Evolutionary conservation across 2,329 filamentous ascomycete genomes (phyloP), one percentile per base, ranked within the genome.

Genomic region (Mollisia scopiformis): DNA sequence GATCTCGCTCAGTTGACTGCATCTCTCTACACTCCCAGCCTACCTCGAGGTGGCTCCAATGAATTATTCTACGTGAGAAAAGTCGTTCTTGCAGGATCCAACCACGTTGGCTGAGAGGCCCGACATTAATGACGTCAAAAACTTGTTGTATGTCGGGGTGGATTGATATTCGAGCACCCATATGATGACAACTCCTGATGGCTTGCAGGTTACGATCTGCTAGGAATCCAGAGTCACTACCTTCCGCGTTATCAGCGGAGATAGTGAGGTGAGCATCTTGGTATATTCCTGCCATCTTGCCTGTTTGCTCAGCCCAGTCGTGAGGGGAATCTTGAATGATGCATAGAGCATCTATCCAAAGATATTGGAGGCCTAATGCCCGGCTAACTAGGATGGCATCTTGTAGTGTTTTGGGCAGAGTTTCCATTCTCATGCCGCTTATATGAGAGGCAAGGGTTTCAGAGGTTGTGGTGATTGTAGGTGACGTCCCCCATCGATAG

Each of bases 171-270:
- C 35, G 33, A 43, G 25, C 19, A 25, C 25, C 6, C n/a, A 7
- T 8, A 27, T 37, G n/a, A 41, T 55, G 14, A 46, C 23, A 33
- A 28, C 35, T 25, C 8, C 33, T 33, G 46, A 55, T 55, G 16
- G 46, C n/a, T 14, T 27, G 46, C 21, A 55, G 13, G 35, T 31
- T 28, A 33, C 49, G 30, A n/a, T n/a, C 16, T 50, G n/a, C 47
- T 16, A 55, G 31, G 37, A 55, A 55, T n/a, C 57, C 52, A 27
- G 51, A 39, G 14, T 14, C 19, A 31, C 35, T 37, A 27, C 41
- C 53, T 11, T 21, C 23, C 11, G 53, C 31, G 27, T 19, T 23
- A 11, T 50, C 50, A 43, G 58, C 58, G 11, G 58, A 46, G 88
- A 65, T 61, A 16, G 58, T 61, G 7, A 61, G 27, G 21, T 23